Evolutionary conservation across 768 basidiomycete species (phyloP), one percentile per base, ranked within the genome.

Genomic region (Rhodocollybia butyracea): DNA sequence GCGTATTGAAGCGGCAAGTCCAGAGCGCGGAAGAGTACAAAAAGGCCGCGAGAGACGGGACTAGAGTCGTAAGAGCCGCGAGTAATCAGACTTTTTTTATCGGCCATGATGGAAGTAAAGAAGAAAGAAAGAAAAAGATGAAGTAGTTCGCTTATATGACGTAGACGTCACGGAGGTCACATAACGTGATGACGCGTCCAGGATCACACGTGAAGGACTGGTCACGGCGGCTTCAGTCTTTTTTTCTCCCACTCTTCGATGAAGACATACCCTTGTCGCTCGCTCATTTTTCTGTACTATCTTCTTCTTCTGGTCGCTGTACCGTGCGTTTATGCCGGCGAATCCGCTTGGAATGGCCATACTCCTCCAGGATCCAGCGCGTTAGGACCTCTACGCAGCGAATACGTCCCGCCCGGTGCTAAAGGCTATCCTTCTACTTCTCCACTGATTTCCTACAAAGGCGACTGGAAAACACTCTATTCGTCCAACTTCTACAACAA

Each of bases 291-390:
- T 12, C 22, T 47, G 6, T 19, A 12, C 4, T 22, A 13, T 21
- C 38, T 17, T 32, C 17, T 47, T 13, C 3, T 26, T 12, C 21
- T 38, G 11, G 8, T 10, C 22, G 17, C 34, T 38, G 19, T 15
- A 15, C 24, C 22, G 38, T 36, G 48, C 27, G 27, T 39, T 13
- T 8, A 24, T 34, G 36, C 32, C 34, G 34, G 3, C 7, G 76
- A 85, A 27, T 68, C 76, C 21, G 85, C 89, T 26, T 90, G 89
- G 89, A 88, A 89, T 59, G 88, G 89, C 0, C 73, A 82, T 60
- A 76, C 75, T 2, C 73, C 77, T 5, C 75, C 78, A 19, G 82
- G 74, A 15, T 78, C 85, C 17, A 74, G 68, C 12, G 69, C 66
- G 40, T 73, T 73, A 17, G 61, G 72, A 1, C 50, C 67, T 3